Conservation (phyloP, 306 rosid species). For the Prunus padus region DNA sequence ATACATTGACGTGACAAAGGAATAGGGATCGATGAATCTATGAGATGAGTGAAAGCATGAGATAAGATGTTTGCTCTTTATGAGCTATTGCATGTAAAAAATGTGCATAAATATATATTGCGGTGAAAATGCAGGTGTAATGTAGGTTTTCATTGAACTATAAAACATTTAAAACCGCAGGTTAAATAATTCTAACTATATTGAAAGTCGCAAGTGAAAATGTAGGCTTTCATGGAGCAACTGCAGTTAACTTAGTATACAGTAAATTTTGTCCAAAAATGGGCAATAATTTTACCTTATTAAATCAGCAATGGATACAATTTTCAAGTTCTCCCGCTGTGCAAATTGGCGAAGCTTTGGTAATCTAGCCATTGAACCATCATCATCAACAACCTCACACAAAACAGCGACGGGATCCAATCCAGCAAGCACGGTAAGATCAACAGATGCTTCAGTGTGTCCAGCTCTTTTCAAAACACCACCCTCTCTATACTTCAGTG, state of each 20-base stretch:
- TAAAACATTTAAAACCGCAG: background rate
- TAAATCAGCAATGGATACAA: conserved; percentile 88
- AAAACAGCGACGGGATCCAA: conserved; percentile 71
- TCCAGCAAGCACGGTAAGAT: conserved; percentile 86
- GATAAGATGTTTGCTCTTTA: background rate
- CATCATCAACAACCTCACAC: conserved; percentile 96
- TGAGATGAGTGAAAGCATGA: background rate
- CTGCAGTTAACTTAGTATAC: too few relatives aligned
- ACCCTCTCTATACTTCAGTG: conserved; percentile 87
- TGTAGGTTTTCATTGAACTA: background rate
- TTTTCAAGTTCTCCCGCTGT: conserved; percentile 65
- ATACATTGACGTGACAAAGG: background rate
- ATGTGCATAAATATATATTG: too few relatives aligned
- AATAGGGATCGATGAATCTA: background rate
- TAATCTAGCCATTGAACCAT: conserved; percentile 97
- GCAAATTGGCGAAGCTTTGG: conserved; percentile 88
- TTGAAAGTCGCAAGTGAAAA: background rate
- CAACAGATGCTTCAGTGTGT: conserved; percentile 96
- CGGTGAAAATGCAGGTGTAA: background rate
- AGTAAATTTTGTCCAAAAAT: too few relatives aligned
- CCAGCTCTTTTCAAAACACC: conserved; percentile 98
- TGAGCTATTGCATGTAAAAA: background rate
- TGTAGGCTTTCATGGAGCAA: background rate
- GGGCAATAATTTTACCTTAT: conserved; percentile 50
- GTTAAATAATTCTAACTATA: too few relatives aligned